Percentiles rank a stretch among this genome's conserved stretches.
phyloP scores from a whole-genome alignment of 208 protist species.

The Naegleria lovaniensis region DNA sequence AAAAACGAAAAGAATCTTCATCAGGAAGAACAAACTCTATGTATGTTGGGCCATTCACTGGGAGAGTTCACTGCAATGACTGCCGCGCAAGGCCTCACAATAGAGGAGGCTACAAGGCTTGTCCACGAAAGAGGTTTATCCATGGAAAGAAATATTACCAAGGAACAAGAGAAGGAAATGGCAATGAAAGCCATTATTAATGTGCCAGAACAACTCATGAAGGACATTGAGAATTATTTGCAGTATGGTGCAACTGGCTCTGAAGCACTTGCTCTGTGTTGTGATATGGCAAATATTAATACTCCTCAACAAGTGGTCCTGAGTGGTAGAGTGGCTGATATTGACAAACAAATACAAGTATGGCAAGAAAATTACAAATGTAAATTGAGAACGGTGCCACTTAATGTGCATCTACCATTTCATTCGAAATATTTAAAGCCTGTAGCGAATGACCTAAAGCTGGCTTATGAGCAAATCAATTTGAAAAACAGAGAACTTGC shows the following conservation, averaged over 20 bases:
- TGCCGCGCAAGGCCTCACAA: background rate
- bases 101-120: background rate
- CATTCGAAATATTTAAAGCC: background rate
- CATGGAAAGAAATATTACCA: background rate
- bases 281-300: slow-evolving; percentile 24
- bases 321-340: background rate
- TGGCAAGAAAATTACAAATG: background rate
- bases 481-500: background rate
- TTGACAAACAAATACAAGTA: background rate
- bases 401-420: background rate
- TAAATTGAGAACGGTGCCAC: background rate
- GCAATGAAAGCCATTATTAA: slow-evolving; percentile 6
- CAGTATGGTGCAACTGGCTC: background rate
- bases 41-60: background rate
- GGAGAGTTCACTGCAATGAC: background rate
- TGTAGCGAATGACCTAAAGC: background rate
- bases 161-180: background rate
- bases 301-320: background rate
- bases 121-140: background rate
- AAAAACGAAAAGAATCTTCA: background rate
- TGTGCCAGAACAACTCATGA: background rate
- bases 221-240: background rate
- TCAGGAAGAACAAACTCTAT: background rate
- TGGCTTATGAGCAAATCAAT: background rate
- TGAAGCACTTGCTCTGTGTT: background rate